Conservation (phyloP, 495 filamentous ascomycete genomes). For the Annulohypoxylon nitens region DNA sequence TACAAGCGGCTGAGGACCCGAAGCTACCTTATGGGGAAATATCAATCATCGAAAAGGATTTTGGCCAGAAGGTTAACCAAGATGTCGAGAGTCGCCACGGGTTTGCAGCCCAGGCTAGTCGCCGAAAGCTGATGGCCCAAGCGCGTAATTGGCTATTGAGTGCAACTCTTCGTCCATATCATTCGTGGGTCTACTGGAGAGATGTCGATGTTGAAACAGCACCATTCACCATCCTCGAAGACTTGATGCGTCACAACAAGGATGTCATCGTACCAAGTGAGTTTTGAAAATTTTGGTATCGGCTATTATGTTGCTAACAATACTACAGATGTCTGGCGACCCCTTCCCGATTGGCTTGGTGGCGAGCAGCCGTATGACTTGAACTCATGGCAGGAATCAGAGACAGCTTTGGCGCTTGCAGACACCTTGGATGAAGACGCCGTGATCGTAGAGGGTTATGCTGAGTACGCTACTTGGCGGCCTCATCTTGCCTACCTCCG, state of each 20-base stretch:
- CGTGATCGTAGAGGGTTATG: slow-evolving; percentile 99
- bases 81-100: slow-evolving; percentile 98
- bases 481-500: slow-evolving; percentile 97
- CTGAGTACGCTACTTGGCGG: slow-evolving; percentile 98
- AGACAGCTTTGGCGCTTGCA: slow-evolving; percentile 92
- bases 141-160: slow-evolving; percentile 97
- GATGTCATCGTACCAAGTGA: slow-evolving; percentile 98
- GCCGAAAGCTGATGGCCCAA: slow-evolving; percentile 97
- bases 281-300: slow-evolving; percentile 46
- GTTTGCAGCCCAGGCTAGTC: slow-evolving; percentile 93
- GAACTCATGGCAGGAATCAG: slow-evolving; percentile 99
- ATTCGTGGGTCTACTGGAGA: slow-evolving; percentile 99
- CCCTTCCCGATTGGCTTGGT: slow-evolving; percentile 97
- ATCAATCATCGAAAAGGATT: slow-evolving; percentile 98
- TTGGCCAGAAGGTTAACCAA: slow-evolving; percentile 97
- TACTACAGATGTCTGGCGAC: slow-evolving; percentile 92
- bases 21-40: slow-evolving; percentile 94
- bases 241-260: slow-evolving; percentile 98
- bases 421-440: slow-evolving; percentile 98
- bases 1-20: slow-evolving; percentile 84
- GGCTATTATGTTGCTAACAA: slow-evolving; percentile 12
- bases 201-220: slow-evolving; percentile 99
- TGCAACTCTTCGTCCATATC: slow-evolving; percentile 91
- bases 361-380: slow-evolving; percentile 99
- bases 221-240: slow-evolving; percentile 94